A percentile compares a stretch with the other conserved stretches of the same genome.
phyloP scores from a whole-genome alignment of 257 asterid species.

The Lycium barbarum region DNA sequence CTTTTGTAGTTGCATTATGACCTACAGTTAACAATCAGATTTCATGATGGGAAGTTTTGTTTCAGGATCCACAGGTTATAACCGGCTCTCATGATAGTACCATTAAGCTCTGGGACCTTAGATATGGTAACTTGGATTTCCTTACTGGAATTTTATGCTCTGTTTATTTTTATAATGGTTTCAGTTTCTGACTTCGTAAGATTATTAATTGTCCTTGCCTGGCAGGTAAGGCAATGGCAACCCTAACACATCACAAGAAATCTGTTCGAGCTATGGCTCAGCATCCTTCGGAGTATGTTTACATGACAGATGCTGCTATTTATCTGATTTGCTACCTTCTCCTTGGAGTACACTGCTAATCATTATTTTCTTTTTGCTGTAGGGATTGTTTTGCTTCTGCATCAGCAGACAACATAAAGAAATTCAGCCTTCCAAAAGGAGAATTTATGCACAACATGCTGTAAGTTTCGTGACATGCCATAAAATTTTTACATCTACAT shows the following conservation, averaged over 20 bases:
- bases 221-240: slow-evolving; percentile 61
- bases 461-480: slow-evolving; percentile 57
- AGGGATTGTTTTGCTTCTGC: slow-evolving; percentile 97
- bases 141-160: neutral
- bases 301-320: slow-evolving; percentile 22
- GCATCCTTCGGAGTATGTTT: slow-evolving; percentile 40
- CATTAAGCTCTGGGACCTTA: slow-evolving; percentile 96
- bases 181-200: slow-evolving; percentile 36
- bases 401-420: slow-evolving; percentile 94
- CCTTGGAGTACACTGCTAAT: neutral
- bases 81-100: slow-evolving; percentile 99
- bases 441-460: slow-evolving; percentile 98
- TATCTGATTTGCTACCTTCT: slow-evolving; percentile 1
- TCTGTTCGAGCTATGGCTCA: slow-evolving; percentile 35
- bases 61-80: slow-evolving; percentile 81
- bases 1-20: neutral
- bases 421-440: slow-evolving; percentile 95
- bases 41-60: slow-evolving; percentile 10
- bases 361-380: slow-evolving; percentile 37
- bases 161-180: neutral
- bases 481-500: slow-evolving; percentile 15
- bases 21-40: neutral
- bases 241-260: slow-evolving; percentile 39
- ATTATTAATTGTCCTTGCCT: slow-evolving; percentile 38
- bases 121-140: slow-evolving; percentile 52